Percentiles rank a stretch among this genome's conserved stretches.
Evolutionary conservation across 257 asterid genomes (phyloP).

Genomic region (Scutellaria galericulata): DNA sequence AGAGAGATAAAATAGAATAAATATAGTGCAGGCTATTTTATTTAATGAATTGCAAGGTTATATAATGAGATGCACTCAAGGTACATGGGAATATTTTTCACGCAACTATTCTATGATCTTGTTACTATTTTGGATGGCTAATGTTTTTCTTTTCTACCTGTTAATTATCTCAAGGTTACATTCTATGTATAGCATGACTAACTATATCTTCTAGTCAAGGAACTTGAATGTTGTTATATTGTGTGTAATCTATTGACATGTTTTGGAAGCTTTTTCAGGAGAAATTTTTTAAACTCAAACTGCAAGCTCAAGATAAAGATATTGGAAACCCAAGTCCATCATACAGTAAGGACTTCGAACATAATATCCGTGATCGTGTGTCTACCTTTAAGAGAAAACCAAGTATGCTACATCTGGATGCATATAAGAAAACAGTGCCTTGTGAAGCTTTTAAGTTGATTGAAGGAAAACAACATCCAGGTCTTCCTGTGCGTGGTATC

Average conservation of each 20-base stretch:
- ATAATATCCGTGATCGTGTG: constrained; percentile 26
- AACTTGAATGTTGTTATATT: neutral
- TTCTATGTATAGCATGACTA: neutral
- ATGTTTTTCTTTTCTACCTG: neutral
- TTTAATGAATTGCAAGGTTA: too few species aligned
- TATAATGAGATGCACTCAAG: too few species aligned
- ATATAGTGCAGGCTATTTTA: too few species aligned
- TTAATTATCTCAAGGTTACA: neutral
- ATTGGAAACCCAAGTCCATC: constrained; percentile 39
- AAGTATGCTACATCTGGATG: constrained; percentile 33
- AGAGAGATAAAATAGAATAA: too few species aligned
- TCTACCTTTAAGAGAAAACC: constrained; percentile 41
- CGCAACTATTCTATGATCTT: neutral
- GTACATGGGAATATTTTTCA: too few species aligned
- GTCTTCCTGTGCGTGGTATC: constrained; percentile 43
- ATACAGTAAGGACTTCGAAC: constrained; percentile 35
- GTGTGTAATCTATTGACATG: constrained; percentile 8
- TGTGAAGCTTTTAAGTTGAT: constrained; percentile 37
- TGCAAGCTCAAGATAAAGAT: constrained; percentile 43
- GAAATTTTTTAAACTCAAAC: constrained; percentile 41
- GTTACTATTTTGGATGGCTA: neutral
- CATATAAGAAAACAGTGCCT: constrained; percentile 36
- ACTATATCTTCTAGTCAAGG: constrained; percentile 14
- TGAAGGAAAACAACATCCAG: constrained; percentile 37
- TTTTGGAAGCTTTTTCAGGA: constrained; percentile 49